Percentiles rank a stretch among this genome's conserved stretches.
Conservation (phyloP, 2,329 filamentous ascomycete species). For the Pseudogymnoascus sp. region DNA sequence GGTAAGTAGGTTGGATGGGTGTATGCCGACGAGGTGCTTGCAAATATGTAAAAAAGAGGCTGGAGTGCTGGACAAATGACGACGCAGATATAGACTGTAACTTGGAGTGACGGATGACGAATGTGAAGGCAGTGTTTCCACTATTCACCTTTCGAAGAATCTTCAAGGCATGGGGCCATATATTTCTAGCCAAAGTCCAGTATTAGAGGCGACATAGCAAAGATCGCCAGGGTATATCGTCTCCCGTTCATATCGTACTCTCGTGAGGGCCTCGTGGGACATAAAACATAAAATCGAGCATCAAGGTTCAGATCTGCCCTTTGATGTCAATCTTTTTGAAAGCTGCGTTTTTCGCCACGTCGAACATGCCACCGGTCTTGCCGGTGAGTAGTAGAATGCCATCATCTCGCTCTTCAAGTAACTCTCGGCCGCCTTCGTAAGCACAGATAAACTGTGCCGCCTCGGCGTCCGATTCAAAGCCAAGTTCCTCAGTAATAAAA, state of each 20-base stretch:
- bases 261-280: background rate
- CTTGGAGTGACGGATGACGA: background rate
- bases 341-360: conserved; percentile 61
- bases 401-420: conserved; percentile 70
- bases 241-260: background rate
- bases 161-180: background rate
- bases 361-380: conserved; percentile 67
- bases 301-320: conserved; percentile 70
- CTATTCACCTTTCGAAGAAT: background rate
- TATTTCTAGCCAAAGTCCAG: background rate
- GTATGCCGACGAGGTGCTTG: conserved; percentile 5
- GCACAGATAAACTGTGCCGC: conserved; percentile 86
- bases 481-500: conserved; percentile 91
- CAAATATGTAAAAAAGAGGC: background rate
- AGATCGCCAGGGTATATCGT: background rate
- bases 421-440: conserved; percentile 57
- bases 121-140: background rate
- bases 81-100: background rate
- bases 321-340: conserved; percentile 93
- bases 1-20: background rate
- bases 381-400: conserved; percentile 65
- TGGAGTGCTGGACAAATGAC: background rate
- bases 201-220: background rate
- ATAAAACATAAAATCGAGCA: background rate
- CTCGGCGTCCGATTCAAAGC: conserved; percentile 86